phyloP scores from a whole-genome alignment of 768 basidiomycete species.

The Kwoniella heveanensis region DNA sequence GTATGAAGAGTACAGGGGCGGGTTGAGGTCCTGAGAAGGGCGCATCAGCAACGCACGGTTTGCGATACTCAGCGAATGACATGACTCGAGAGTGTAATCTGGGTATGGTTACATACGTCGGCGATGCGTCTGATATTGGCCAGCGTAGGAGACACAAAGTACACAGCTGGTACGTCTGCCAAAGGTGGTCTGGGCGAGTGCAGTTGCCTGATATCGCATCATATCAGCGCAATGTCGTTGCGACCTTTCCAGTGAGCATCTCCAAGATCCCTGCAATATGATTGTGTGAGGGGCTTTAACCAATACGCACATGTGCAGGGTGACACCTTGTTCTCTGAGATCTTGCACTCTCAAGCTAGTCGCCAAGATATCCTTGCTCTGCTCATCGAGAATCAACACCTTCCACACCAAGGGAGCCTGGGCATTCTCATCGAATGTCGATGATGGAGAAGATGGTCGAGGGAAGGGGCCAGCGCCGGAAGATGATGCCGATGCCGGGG shows the following conservation, averaged over 20 bases:
- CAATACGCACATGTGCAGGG: conserved; percentile 89
- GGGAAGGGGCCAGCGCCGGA: conserved; percentile 57
- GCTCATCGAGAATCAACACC: conserved; percentile 88
- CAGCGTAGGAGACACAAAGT: conserved; percentile 90
- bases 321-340: conserved; percentile 92
- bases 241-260: no score
- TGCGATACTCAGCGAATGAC: no score
- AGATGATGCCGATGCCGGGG: conserved; percentile 56
- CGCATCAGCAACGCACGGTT: no score
- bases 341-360: conserved; percentile 95
- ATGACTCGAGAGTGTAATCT: no score
- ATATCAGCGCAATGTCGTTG: no score
- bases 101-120: conserved; percentile 57
- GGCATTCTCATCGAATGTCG: conserved; percentile 47
- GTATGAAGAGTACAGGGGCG: conserved; percentile 85
- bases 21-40: conserved; percentile 70
- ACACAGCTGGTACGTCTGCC: conserved; percentile 93
- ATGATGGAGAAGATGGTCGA: conserved; percentile 35
- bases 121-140: conserved; percentile 86
- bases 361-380: conserved; percentile 93
- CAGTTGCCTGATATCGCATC: conserved; percentile 78
- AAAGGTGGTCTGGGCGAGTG: conserved; percentile 85
- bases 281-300: no score
- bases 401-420: conserved; percentile 87
- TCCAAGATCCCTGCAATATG: no score